Evolutionary conservation across 139 green algal species (phyloP).

Genomic region (Chlamydomonas sp.): DNA sequence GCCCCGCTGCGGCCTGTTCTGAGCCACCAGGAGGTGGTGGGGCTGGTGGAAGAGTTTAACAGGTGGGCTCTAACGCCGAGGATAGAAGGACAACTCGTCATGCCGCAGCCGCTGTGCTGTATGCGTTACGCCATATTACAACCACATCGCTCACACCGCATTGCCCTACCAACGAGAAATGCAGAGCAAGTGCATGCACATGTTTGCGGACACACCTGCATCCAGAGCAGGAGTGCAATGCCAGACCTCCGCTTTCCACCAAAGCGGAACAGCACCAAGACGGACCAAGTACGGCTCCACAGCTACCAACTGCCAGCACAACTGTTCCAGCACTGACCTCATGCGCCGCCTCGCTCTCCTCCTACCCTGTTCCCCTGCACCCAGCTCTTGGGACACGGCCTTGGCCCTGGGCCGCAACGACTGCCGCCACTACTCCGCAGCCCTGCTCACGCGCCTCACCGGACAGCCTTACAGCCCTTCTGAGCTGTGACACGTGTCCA

Average conservation of each 20-base stretch:
- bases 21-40: neutral
- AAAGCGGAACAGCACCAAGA: no score
- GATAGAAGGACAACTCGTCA: neutral
- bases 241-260: no score
- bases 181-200: no score
- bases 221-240: no score
- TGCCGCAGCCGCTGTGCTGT: neutral
- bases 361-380: neutral
- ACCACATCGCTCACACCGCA: neutral
- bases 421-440: conserved; percentile 14
- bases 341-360: neutral
- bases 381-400: conserved; percentile 6
- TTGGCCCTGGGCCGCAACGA: conserved; percentile 10
- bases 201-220: no score
- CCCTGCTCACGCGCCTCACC: neutral
- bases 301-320: no score
- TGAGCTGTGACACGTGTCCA: no score
- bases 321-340: neutral
- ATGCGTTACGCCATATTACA: no score
- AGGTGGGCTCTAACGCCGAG: neutral
- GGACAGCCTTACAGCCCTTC: neutral
- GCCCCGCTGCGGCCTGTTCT: neutral
- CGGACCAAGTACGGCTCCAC: no score
- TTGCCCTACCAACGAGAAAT: no score
- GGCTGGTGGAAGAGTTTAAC: neutral